Base-by-base conservation (phyloP, 1,284 basidiomycete species). In the Ceratobasidium theobromae region DNA sequence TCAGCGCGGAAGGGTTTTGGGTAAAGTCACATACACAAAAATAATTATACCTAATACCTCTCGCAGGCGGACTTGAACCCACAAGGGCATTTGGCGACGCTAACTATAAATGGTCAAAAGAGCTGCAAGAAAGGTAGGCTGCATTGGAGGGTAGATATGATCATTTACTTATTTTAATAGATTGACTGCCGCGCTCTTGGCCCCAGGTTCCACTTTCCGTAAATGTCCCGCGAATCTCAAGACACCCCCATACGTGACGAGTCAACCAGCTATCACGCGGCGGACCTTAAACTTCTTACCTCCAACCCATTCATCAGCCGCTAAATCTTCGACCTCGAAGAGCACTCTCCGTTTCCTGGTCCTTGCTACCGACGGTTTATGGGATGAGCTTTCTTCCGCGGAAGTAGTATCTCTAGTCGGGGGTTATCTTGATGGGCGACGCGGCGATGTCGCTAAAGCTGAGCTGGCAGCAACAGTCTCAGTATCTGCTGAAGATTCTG, bases 61-160 rank as follows among this genome's bases (percentile, higher is more conserved):
- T 45, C 9, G 83, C 98, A 57, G 97, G 97, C 33, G 92, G 95
- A 1, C 82, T 99, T 12, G 95, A 99, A 75, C 97, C 97, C 23
- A 90, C 91, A 27, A 84, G 97, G 68, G 95, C 96, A 1, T 96
- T 95, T 79, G 95, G 95, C 66, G 97, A 98, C 77, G 89, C 94
- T 1, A 83, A 93, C 32, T 99, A 98, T 80, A 98, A 99, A 75
- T 92, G 90, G 90, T 79, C 86, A 33, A 81, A 82, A 40, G 81
- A 84, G 52, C 79, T 92, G 38, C 89, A 92, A 74, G 82, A 87
- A 73, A 79, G 82, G 92, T 93, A 72, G 76, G 86, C 76, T 33
- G 6, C 28, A n/a, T n/a, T 9, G 18, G n/a, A n/a, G n/a, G n/a
- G n/a, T 1, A 23, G 40, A 40, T 57, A 27, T 28, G 2, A 9